Evolutionary conservation across 345 rosid genomes (phyloP).

Genomic region (Gossypium raimondii): DNA sequence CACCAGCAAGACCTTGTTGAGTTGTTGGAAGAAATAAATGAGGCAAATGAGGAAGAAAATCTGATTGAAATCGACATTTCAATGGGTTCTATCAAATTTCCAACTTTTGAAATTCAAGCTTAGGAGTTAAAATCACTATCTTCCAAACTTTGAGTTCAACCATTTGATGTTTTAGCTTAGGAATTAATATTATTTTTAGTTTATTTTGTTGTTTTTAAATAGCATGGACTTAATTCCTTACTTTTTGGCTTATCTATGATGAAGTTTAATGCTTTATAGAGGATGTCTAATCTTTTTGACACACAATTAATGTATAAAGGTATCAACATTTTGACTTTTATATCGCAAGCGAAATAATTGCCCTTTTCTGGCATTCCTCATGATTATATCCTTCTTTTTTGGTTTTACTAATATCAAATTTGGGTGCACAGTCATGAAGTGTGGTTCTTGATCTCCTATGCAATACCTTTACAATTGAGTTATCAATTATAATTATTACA

Average conservation of each 20-base stretch:
- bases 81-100: constrained; percentile 60
- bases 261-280: constrained; percentile 14
- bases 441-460: too few species aligned
- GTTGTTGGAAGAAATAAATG: constrained; percentile 42
- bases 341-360: neutral
- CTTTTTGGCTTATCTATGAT: neutral
- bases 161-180: neutral
- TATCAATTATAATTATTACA: too few species aligned
- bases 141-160: neutral
- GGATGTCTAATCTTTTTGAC: constrained; percentile 9
- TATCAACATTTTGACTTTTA: constrained; percentile 1
- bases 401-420: too few species aligned
- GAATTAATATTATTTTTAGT: too few species aligned
- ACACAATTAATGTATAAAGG: neutral
- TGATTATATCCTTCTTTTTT: too few species aligned
- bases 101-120: constrained; percentile 30
- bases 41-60: constrained; percentile 59
- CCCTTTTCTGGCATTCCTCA: neutral
- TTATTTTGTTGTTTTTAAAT: neutral
- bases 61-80: constrained; percentile 80
- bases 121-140: neutral
- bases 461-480: too few species aligned
- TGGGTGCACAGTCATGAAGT: too few species aligned
- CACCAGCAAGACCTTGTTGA: constrained; percentile 40
- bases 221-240: neutral